Evolutionary conservation across 148 eudicot species (phyloP).

Genomic region (Cornus kousa): DNA sequence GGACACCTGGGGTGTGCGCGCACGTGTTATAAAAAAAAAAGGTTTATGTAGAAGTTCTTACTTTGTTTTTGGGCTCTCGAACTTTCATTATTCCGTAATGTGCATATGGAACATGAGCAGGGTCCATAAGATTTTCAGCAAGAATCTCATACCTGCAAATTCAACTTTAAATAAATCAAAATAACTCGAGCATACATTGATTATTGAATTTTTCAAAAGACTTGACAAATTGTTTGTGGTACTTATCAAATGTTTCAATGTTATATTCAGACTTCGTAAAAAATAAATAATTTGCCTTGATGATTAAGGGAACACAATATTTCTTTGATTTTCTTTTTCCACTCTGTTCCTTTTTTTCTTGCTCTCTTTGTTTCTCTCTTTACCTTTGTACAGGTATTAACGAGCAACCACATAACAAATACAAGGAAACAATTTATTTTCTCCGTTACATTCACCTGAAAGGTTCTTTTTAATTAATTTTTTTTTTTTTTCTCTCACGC

Average conservation of each 20-base stretch:
- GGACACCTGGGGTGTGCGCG: too few species aligned
- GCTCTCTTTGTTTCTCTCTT: neutral
- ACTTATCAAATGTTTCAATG: neutral
- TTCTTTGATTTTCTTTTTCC: neutral
- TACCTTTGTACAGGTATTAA: neutral
- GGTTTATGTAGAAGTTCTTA: neutral
- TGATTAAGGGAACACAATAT: neutral
- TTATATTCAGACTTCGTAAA: neutral
- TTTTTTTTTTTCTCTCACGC: too few species aligned
- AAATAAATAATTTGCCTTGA: neutral
- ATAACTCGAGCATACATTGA: neutral
- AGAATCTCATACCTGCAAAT: constrained; percentile 75
- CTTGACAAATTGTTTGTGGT: too few species aligned
- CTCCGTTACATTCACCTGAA: too few species aligned
- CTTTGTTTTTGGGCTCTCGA: constrained; percentile 35
- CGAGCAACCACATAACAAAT: too few species aligned
- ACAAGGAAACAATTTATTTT: too few species aligned
- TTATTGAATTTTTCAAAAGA: neutral
- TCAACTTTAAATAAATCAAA: constrained; percentile 8
- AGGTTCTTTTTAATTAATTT: too few species aligned
- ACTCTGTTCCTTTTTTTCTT: neutral
- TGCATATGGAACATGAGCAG: constrained; percentile 91
- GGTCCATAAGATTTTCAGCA: constrained; percentile 93
- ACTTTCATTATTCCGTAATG: constrained; percentile 69
- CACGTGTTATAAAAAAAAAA: too few species aligned